These are phyloP conservation scores for Moricandia moricandioides DNA, from an alignment of 345 rosid genomes.

Conservation along the genomic window DNA sequence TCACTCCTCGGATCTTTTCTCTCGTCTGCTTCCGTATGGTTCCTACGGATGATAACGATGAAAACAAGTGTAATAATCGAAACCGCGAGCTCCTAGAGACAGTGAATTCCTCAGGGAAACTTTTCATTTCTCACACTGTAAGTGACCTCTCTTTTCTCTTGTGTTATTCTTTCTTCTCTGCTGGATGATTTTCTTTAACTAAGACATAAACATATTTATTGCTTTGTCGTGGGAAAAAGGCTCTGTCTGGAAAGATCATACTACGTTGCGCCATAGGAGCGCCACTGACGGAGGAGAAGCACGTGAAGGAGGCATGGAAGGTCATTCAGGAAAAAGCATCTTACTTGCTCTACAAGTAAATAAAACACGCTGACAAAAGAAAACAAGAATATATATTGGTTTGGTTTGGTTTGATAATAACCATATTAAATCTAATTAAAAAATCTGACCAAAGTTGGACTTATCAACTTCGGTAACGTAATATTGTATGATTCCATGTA, in stretches of 20 bases:
- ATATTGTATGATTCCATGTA: not conserved
- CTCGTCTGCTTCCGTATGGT: constrained; percentile 73
- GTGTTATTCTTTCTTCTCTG: not conserved
- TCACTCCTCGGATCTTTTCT: constrained; percentile 65
- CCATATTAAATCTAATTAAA: not conserved
- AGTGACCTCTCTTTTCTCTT: constrained; percentile 2
- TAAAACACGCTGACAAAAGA: too few relatives aligned
- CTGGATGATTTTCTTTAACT: not conserved
- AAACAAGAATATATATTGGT: too few relatives aligned
- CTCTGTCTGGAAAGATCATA: constrained; percentile 57
- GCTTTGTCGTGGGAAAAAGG: constrained; percentile 41
- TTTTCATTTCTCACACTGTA: constrained; percentile 84
- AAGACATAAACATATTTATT: not conserved
- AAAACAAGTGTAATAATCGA: constrained; percentile 46
- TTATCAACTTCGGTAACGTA: too few relatives aligned
- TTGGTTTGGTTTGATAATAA: not conserved
- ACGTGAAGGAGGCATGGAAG: constrained; percentile 74
- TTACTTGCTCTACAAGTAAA: constrained; percentile 37
- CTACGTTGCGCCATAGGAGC: constrained; percentile 83
- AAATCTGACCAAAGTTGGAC: not conserved
- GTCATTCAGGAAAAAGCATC: constrained; percentile 62
- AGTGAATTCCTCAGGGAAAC: constrained; percentile 73
- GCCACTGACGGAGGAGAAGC: constrained; percentile 82
- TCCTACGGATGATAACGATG: constrained; percentile 34
- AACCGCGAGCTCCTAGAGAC: constrained; percentile 66